phyloP scores from a whole-genome alignment of 2,329 filamentous ascomycete genomes.

The Didymella glomerata region DNA sequence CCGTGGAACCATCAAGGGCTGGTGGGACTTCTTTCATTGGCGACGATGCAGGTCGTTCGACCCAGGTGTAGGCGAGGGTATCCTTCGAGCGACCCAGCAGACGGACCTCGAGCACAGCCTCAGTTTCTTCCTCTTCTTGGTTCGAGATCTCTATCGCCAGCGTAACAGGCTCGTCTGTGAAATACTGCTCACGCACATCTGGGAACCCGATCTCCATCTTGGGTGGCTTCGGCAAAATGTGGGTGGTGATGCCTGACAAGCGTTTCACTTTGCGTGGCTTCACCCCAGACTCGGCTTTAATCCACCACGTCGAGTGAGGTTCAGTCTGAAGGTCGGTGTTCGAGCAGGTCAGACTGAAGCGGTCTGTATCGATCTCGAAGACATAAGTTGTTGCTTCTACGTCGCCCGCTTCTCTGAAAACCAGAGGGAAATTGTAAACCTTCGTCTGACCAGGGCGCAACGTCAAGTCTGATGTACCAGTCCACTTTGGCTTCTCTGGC shows the following conservation, averaged over 20 bases:
- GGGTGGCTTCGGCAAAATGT: conserved; percentile 85
- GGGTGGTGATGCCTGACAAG: conserved; percentile 63
- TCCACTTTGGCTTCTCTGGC: conserved; percentile 53
- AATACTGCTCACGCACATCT: conserved; percentile 74
- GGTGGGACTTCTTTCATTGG: conserved; percentile 44
- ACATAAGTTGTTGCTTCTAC: conserved; percentile 71
- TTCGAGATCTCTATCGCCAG: conserved; percentile 78
- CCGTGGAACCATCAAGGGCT: conserved; percentile 31
- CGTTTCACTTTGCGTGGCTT: conserved; percentile 43
- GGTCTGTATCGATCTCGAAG: conserved; percentile 68
- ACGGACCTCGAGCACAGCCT: conserved; percentile 73
- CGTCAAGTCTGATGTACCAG: conserved; percentile 69
- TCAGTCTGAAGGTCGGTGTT: conserved; percentile 56
- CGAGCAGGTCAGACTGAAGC: conserved; percentile 73
- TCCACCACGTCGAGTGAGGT: conserved; percentile 47
- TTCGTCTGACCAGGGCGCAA: conserved; percentile 72
- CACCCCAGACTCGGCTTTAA: conserved; percentile 31
- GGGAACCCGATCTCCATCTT: conserved; percentile 81
- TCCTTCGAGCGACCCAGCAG: conserved; percentile 67
- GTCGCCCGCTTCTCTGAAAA: conserved; percentile 83
- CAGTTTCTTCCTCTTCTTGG: conserved; percentile 80
- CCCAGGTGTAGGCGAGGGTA: conserved; percentile 58
- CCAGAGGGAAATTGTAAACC: conserved; percentile 75
- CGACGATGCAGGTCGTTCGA: conserved; percentile 48
- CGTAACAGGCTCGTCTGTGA: conserved; percentile 79